These are phyloP conservation scores for Linnemannia exigua DNA, from an alignment of 192 early-diverging fungal genomes.

Conservation along the genomic window DNA sequence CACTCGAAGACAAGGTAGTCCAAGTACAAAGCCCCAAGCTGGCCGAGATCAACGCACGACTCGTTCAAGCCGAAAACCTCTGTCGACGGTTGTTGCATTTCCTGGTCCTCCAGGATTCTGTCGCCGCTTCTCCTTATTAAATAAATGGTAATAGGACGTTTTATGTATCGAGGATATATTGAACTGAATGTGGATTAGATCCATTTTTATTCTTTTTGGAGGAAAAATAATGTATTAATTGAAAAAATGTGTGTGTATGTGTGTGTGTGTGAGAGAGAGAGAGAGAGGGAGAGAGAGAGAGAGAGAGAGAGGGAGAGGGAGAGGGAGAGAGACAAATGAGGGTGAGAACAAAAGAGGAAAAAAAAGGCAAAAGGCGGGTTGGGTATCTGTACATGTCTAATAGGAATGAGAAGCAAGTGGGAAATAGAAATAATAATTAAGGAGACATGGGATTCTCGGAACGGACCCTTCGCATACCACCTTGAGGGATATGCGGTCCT, in stretches of 20 bases:
- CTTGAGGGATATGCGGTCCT: conserved; percentile 8
- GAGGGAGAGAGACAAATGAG: background rate
- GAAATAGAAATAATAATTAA: background rate
- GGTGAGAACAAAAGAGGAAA: background rate
- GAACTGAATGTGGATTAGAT: too few species aligned
- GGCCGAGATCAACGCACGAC: conserved; percentile 35
- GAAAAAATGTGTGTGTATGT: too few species aligned
- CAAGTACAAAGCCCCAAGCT: conserved; percentile 46
- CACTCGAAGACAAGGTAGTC: conserved; percentile 52
- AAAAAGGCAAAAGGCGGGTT: background rate
- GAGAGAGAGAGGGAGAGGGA: too few species aligned
- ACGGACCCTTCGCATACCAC: conserved; percentile 26
- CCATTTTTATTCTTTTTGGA: too few species aligned
- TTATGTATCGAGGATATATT: too few species aligned
- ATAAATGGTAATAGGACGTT: too few species aligned
- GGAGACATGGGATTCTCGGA: conserved; percentile 22
- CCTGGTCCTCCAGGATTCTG: conserved; percentile 46
- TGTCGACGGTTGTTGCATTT: conserved; percentile 46
- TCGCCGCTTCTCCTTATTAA: background rate
- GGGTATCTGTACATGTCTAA: conserved; percentile 7
- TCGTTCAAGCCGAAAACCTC: conserved; percentile 25
- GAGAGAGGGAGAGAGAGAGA: too few species aligned
- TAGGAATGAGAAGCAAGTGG: background rate
- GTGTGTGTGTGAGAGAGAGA: too few species aligned
- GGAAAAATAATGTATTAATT: too few species aligned